Base-by-base conservation (phyloP, 1,139 yeast genomes). In the Yamadazyma oceani region DNA sequence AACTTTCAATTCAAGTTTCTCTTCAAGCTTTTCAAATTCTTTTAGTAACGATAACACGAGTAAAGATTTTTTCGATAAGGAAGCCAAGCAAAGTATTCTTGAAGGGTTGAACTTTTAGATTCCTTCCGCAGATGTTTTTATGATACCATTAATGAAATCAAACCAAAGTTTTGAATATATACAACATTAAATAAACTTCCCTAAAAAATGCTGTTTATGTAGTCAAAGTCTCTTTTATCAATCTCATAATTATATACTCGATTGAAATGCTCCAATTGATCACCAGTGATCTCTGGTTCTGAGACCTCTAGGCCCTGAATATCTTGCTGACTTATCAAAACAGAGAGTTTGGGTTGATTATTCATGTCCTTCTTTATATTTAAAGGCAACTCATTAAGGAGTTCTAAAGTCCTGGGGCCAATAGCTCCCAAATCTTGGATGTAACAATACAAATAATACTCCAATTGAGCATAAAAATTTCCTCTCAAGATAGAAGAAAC, bases 21-120 rank as follows among this genome's bases (percentile, higher is more conserved):
- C 71, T 2, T 58, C 67, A 3, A 48, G 50, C 13, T 64, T 62
- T 44, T 62, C 67, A 29, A 58, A 61, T 34, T 58, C 63, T 2
- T 60, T 64, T 39, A 59, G 56, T 10, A 66, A 64, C 35, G 73
- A 66, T 31, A 62, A 68, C 7, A 46, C 47, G 32, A 61, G 50
- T 8, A 62, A 57, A 13, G 60, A 58, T 25, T 57, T 61, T 25
- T 63, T 60, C 25, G 64, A 62, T 29, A 66, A 62, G 27, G 57
- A 61, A 9, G 47, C 52, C 6, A 64, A 60, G 34, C 53, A 49
- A 39, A 60, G 62, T 36, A 47, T 65, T 2, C 49, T 66, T 26
- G 71, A 64, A 40, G 52, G 55, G 3, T 46, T 60, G 40, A 60
- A 57, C 32, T 48, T 48, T 25, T 44, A 28, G 32, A 12, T 22